Base-by-base conservation (phyloP, 345 rosid genomes). In the Microcos paniculata region DNA sequence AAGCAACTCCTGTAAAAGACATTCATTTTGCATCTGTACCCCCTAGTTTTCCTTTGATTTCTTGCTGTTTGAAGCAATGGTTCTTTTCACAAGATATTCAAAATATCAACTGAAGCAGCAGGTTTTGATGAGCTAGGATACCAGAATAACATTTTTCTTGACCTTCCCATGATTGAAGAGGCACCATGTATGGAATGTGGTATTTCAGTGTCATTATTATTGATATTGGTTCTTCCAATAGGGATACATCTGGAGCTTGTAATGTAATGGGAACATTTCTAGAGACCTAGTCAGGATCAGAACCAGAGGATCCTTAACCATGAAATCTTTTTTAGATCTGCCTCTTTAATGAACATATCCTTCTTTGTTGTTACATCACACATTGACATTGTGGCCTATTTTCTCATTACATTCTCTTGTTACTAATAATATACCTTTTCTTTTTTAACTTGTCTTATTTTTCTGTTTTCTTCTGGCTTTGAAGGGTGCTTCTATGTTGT, bases 401-500 rank as follows among this genome's bases (percentile, higher is more conserved):
- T 23, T 61, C 62, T 45, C 46, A 49, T 18, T 23, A 19, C 23
- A 51, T 56, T 72, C 14, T 77, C 13, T 65, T 5, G 2, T 46
- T 59, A 71, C 53, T 79, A 59, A 73, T 56, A 51, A 7, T 35
- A 2, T 35, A 9, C 1, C 4, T 57, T 45, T 46, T 33, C n/a
- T 4, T 64, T 18, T 48, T 55, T 78, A 6, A 6, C n/a, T 61
- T 51, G 42, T 4, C 18, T 14, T 46, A 66, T 59, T 77, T 62
- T 40, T 66, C 8, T 71, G 52, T 73, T 64, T 18, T 26, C 38
- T 55, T 61, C 46, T 43, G 69, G 21, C 73, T 30, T 9, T 78
- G 71, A 85, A 96, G 99, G 99, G 94, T 73, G 85, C 88, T 82
- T 93, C 95, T 8, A 96, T 96, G 99, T 69, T 92, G 85, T 85